Conservation (phyloP, 768 basidiomycete genomes). For the Naganishia randhawae region DNA sequence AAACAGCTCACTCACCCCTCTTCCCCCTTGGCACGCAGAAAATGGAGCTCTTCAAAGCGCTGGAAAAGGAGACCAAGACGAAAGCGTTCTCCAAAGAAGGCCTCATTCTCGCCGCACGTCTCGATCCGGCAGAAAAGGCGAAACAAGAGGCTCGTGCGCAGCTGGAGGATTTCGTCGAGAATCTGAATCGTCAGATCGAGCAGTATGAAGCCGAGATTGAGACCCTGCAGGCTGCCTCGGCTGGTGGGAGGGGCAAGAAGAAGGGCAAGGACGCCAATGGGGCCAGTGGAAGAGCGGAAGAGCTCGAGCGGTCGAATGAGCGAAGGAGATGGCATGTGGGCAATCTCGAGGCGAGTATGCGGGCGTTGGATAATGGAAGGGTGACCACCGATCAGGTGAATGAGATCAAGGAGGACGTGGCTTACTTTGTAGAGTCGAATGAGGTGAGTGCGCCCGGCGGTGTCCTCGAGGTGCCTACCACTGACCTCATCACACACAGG, state of each 20-base stretch:
- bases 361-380: constrained; percentile 89
- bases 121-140: constrained; percentile 96
- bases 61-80: constrained; percentile 99
- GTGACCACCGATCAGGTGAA: constrained; percentile 74
- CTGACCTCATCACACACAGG: constrained; percentile 56
- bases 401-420: constrained; percentile 84
- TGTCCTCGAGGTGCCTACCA: not conserved
- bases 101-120: constrained; percentile 82
- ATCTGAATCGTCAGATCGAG: constrained; percentile 88
- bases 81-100: constrained; percentile 99
- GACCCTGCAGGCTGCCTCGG: constrained; percentile 61
- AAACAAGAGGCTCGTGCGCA: constrained; percentile 80
- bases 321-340: constrained; percentile 91
- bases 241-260: constrained; percentile 58
- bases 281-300: constrained; percentile 65
- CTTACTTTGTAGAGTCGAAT: constrained; percentile 93
- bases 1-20: constrained; percentile 16
- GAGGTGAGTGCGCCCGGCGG: constrained; percentile 61
- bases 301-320: constrained; percentile 84
- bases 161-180: constrained; percentile 84
- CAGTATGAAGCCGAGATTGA: constrained; percentile 93
- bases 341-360: constrained; percentile 85
- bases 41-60: constrained; percentile 99
- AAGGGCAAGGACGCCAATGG: constrained; percentile 62
- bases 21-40: constrained; percentile 59